phyloP scores from a whole-genome alignment of 129 eudicot genomes.

The carrot (Daucus carota) region DH1_v3.0 NC_030389.2:20763501-20764000 shows the following conservation, averaged over 20 bases:
- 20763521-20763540: not conserved
- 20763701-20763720: not conserved
- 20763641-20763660: constrained; percentile 70
- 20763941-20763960: not conserved
- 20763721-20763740: not conserved
- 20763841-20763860: not conserved
- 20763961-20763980: not conserved
- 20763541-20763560: not conserved
- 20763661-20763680: constrained; percentile 98
- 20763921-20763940: not conserved
- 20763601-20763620: not conserved
- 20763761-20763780: not conserved
- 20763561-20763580: not conserved
- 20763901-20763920: not conserved
- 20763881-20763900: not conserved
- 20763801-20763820: constrained; percentile 1
- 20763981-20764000: not conserved
- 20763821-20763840: not conserved
- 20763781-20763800: not conserved
- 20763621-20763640: constrained; percentile 54
- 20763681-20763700: constrained; percentile 83
- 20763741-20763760: not conserved
- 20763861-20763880: not conserved
- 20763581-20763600: not conserved
- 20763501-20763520: not conserved